Base-by-base conservation (phyloP, 2,329 filamentous ascomycete genomes). In the Colletotrichum melonis region DNA sequence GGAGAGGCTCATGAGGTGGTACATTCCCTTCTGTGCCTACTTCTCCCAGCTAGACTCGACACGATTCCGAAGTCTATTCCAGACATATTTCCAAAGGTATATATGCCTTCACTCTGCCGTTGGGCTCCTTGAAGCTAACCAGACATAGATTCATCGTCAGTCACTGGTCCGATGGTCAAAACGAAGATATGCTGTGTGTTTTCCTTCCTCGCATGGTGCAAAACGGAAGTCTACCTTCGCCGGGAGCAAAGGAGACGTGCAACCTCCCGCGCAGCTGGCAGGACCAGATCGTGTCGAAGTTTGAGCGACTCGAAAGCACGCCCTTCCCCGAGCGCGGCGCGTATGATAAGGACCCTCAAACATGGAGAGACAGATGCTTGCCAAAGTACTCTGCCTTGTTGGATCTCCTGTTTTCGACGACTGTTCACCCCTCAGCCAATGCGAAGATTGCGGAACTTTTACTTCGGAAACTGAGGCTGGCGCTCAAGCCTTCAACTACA, bases 1-100 rank as follows among this genome's bases (percentile, higher is more conserved):
- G 64, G 90, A 93, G 57, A 88, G 88, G 1, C 88, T 95, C 78
- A 90, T 92, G 78, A 83, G 83, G 64, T 92, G 92, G 85, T 98
- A 98, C 80, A 88, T 98, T 56, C 89, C 92, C 0, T 98, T 98
- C 81, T 98, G 95, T 82, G 92, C 92, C 16, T 92, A 94, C 65
- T 92, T 97, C 76, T 92, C 94, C 0, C 89, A 94, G 67, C 86
- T 97, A 46, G 92, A 95, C 58, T 80, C 88, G 1, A 89, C 92
- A 66, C 89, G 94, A 52, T 99, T 98, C 79, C 89, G 91, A 67
- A 92, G 91, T 75, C 86, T 98, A n/a, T 88, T 97, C 38, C 86
- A 95, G 8, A 92, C 91, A 49, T 92, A 94, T 70, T 95, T 98
- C 77, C 94, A 97, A 81, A 94, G 90, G 89, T 94, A 83, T 81